Percentiles rank a stretch among this genome's conserved stretches.
phyloP scores from a whole-genome alignment of 2,329 filamentous ascomycete species.

The Colletotrichum lentis region DNA sequence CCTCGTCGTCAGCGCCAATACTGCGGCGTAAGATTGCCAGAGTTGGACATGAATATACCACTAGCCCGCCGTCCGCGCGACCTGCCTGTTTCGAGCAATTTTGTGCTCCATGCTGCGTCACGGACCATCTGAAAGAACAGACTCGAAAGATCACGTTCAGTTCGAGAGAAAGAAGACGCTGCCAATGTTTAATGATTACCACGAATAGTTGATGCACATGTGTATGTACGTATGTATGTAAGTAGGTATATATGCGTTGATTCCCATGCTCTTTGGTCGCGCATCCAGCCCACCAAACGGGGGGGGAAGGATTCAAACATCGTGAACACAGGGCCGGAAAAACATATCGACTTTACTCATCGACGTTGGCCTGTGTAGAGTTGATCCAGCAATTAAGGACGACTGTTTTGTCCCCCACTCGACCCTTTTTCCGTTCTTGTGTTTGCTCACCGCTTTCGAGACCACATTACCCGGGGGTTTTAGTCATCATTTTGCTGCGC shows the following conservation, averaged over 20 bases:
- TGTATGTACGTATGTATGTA: constrained; percentile 2
- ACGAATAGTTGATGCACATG: constrained; percentile 5
- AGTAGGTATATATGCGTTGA: constrained; percentile 16
- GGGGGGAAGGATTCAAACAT: neutral
- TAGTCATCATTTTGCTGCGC: too few species aligned
- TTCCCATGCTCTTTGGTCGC: constrained; percentile 7
- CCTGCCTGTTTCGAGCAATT: too few species aligned
- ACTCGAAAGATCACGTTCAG: neutral
- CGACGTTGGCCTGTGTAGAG: neutral
- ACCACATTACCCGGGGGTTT: too few species aligned
- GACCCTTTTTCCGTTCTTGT: constrained; percentile 5
- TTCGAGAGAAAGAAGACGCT: constrained; percentile 2
- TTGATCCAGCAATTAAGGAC: neutral
- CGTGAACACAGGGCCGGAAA: neutral
- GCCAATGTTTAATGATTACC: constrained; percentile 23
- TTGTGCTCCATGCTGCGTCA: too few species aligned
- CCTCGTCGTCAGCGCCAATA: neutral
- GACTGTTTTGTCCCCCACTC: constrained; percentile 7
- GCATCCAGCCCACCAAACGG: neutral
- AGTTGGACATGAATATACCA: neutral
- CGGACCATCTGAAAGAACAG: neutral
- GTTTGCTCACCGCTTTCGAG: neutral
- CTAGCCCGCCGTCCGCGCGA: too few species aligned
- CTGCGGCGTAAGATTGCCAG: neutral
- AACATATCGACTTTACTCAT: neutral